Evolutionary conservation across 202 grass and related monocot species (phyloP), one percentile per base, ranked within the genome.

Genomic region (Panicum virgatum): DNA sequence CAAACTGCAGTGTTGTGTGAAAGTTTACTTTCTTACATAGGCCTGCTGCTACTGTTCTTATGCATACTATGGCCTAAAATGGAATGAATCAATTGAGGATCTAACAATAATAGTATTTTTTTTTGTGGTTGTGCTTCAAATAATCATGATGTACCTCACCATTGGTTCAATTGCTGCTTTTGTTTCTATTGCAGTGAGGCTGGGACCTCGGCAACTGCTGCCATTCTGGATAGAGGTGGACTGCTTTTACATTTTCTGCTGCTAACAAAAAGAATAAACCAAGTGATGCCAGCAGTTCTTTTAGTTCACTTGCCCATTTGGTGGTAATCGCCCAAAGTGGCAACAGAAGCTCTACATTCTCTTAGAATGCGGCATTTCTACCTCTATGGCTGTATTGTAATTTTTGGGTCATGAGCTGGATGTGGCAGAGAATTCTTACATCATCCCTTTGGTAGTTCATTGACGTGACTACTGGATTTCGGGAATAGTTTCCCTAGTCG

Each of bases 201-300:
- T 18, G 3, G 6, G 30, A 69, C 38, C 37, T 75, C 68, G 3
- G 45, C 53, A n/a, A 7, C 60, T 75, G 11, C 5, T 12, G 39
- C 42, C 27, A 27, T 56, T 23, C 14, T 25, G 26, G 47, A 22
- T 52, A 32, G 40, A 84, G 27, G 56, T 64, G 72, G 37, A n/a
- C 61, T 6, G 18, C 9, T 73, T 51, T 73, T 72, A 38, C 18
- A 13, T n/a, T 62, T 60, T 37, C 56, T 30, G 36, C 47, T 72
- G 26, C 45, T 69, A 65, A 83, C 67, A 64, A 66, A 66, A 65
- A 74, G 43, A 71, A 68, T 53, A 20, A 75, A 57, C 20, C 37
- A 43, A 32, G 5, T 52, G 40, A 9, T n/a, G 58, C 5, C 6
- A 10, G 0, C 5, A 3, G 13, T 62, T 48, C 6, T 47, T 38